A percentile compares a stretch with the other conserved stretches of the same genome.
Evolutionary conservation across 1,139 yeast genomes (phyloP).

Genomic region (Candida anutae): DNA sequence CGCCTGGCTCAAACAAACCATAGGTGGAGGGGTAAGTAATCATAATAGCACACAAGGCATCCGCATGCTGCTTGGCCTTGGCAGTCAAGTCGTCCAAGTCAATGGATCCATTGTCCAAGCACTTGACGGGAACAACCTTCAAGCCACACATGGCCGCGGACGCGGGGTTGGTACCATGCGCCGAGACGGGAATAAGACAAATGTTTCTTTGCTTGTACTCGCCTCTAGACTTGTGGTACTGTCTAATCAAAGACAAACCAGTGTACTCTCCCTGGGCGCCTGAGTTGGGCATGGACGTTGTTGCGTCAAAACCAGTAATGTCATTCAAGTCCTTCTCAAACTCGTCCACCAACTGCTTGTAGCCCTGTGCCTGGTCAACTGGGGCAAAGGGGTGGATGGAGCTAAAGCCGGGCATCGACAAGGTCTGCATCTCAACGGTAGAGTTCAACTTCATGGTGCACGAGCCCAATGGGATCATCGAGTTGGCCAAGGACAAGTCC

Average conservation of each 20-base stretch:
- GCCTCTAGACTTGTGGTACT: constrained; percentile 67
- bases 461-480: constrained; percentile 96
- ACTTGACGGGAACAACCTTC: constrained; percentile 87
- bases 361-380: constrained; percentile 76
- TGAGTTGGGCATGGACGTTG: constrained; percentile 92
- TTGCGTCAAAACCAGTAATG: constrained; percentile 91
- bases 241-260: constrained; percentile 80
- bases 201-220: constrained; percentile 64
- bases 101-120: constrained; percentile 77
- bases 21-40: constrained; percentile 96
- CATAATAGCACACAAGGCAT: constrained; percentile 82
- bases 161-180: constrained; percentile 98
- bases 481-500: constrained; percentile 87
- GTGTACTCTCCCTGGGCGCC: constrained; percentile 99
- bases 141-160: constrained; percentile 97
- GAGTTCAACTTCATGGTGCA: constrained; percentile 97
- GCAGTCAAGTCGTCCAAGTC: constrained; percentile 68
- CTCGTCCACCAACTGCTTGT: constrained; percentile 63
- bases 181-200: constrained; percentile 92
- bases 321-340: constrained; percentile 81
- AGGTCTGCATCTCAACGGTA: constrained; percentile 89
- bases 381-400: constrained; percentile 93
- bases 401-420: constrained; percentile 90
- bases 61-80: constrained; percentile 66
- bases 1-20: constrained; percentile 92